phyloP scores from a whole-genome alignment of 805 yeast species.

The Gaillardinia entomophila region DNA sequence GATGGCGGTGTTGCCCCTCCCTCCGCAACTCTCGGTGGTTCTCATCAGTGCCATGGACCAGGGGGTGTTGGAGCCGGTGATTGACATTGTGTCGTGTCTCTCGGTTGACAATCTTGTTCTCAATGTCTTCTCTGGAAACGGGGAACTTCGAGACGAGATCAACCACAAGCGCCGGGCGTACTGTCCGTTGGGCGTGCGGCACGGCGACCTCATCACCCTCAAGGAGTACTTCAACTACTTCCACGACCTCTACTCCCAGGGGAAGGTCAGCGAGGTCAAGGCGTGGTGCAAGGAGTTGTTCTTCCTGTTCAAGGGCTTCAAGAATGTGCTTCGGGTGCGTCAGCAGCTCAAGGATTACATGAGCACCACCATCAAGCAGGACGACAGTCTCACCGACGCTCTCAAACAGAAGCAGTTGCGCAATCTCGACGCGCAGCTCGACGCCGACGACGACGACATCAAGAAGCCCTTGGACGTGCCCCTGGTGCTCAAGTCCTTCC shows the following conservation, averaged over 20 bases:
- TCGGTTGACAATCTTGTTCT: constrained; percentile 85
- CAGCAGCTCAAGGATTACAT: constrained; percentile 71
- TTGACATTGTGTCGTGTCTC: constrained; percentile 88
- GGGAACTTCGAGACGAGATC: constrained; percentile 78
- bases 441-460: constrained; percentile 12
- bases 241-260: constrained; percentile 19
- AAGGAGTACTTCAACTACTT: constrained; percentile 69
- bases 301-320: constrained; percentile 73
- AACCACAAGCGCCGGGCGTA: constrained; percentile 66
- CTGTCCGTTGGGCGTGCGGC: constrained; percentile 63
- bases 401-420: constrained; percentile 22
- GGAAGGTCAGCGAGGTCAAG: constrained; percentile 48
- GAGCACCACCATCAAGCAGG: constrained; percentile 42
- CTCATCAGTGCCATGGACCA: constrained; percentile 62
- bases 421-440: constrained; percentile 18
- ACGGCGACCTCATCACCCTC: constrained; percentile 80
- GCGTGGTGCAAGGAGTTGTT: constrained; percentile 82
- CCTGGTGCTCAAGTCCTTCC: constrained; percentile 66
- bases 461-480: constrained; percentile 44
- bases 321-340: constrained; percentile 69
- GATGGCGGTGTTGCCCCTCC: constrained; percentile 85
- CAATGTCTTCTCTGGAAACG: constrained; percentile 55
- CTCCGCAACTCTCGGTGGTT: constrained; percentile 90
- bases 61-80: constrained; percentile 56
- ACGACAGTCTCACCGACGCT: constrained; percentile 19